Conservation (phyloP, 768 basidiomycete genomes). For the Suillus ampliporus region DNA sequence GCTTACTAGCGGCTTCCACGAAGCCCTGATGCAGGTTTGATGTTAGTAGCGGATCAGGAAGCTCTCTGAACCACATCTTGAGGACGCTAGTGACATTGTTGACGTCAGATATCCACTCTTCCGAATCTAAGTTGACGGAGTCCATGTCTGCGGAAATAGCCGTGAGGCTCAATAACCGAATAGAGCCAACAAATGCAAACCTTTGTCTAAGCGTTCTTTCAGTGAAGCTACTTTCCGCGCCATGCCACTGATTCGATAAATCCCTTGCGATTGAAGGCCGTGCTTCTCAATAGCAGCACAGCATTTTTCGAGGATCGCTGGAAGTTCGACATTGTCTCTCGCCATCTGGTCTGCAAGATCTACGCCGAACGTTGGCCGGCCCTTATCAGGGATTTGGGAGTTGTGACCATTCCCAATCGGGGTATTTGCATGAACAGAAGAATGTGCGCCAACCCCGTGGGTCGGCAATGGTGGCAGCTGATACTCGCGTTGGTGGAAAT, state of each 20-base stretch:
- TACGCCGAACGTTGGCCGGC: constrained; percentile 88
- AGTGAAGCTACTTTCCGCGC: constrained; percentile 85
- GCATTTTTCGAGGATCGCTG: constrained; percentile 86
- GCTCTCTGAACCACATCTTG: constrained; percentile 95
- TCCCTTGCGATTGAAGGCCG: constrained; percentile 83
- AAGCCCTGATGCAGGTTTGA: constrained; percentile 86
- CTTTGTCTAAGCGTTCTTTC: constrained; percentile 85
- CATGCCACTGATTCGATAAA: constrained; percentile 93
- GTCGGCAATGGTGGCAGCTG: constrained; percentile 70
- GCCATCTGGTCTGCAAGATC: constrained; percentile 92
- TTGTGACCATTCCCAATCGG: constrained; percentile 34
- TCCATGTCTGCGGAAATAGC: constrained; percentile 68
- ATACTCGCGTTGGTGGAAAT: not conserved
- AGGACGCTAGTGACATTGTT: constrained; percentile 94
- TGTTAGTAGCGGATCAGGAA: constrained; percentile 93
- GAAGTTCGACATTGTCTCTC: constrained; percentile 91
- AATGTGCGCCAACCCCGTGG: constrained; percentile 37
- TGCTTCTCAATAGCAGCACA: constrained; percentile 91
- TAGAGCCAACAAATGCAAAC: constrained; percentile 43
- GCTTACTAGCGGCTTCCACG: constrained; percentile 92
- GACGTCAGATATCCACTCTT: constrained; percentile 94
- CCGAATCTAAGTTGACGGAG: constrained; percentile 81
- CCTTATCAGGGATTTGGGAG: constrained; percentile 55
- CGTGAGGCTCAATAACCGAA: constrained; percentile 26
- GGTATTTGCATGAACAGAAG: constrained; percentile 30